Percentiles rank a stretch among this genome's conserved stretches.
phyloP scores from a whole-genome alignment of 371 early-diverging fungal species.

The Vairimorpha ceranae region DNA sequence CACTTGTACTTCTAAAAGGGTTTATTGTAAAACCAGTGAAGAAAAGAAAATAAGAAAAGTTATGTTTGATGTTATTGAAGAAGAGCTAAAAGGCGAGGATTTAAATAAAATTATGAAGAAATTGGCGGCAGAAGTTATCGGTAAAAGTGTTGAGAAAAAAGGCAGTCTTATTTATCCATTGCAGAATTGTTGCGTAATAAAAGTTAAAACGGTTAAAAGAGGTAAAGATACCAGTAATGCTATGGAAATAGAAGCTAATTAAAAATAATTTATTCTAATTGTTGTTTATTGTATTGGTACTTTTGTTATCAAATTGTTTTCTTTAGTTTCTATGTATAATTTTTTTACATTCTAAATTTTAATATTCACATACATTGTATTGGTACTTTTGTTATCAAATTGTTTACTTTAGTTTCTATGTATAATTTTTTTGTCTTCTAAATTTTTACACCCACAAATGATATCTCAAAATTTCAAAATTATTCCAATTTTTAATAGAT shows the following conservation, averaged over 20 bases:
- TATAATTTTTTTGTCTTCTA: no score
- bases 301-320: no score
- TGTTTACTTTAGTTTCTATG: no score
- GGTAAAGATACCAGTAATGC: neutral
- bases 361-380: no score
- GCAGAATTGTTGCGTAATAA: constrained; percentile 89
- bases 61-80: constrained; percentile 94
- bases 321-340: no score
- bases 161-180: constrained; percentile 93
- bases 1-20: constrained; percentile 91
- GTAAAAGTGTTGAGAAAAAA: constrained; percentile 90
- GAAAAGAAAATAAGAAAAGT: constrained; percentile 96
- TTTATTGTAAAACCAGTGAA: constrained; percentile 89
- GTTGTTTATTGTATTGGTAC: no score
- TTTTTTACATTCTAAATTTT: neutral
- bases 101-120: constrained; percentile 90
- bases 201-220: constrained; percentile 94
- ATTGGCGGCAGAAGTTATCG: constrained; percentile 72
- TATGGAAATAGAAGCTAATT: constrained; percentile 22
- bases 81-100: constrained; percentile 78
- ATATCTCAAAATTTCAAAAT: neutral
- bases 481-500: neutral
- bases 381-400: no score
- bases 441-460: neutral
- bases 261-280: no score